Conservation (phyloP, 768 basidiomycete species). For the Scleroderma citrinum region DNA sequence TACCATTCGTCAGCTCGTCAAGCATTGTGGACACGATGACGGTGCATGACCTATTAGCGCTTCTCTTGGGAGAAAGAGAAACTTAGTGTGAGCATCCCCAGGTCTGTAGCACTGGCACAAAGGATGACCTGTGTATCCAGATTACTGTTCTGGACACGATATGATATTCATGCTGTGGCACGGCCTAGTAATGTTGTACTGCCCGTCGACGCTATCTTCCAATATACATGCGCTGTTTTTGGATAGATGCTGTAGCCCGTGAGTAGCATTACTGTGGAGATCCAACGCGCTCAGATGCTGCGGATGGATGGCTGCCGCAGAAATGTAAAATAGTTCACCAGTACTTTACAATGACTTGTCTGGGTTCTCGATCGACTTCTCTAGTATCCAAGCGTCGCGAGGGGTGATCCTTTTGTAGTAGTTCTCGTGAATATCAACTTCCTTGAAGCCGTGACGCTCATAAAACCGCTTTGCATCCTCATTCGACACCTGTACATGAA, state of each 20-base stretch:
- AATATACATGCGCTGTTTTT: conserved; percentile 20
- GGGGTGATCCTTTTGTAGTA: conserved; percentile 91
- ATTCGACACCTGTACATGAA: conserved; percentile 88
- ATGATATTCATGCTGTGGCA: conserved; percentile 16
- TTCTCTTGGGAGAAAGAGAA: conserved; percentile 12
- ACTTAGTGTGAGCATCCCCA: conserved; percentile 12
- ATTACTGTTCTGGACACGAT: conserved; percentile 11
- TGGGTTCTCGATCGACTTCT: conserved; percentile 43
- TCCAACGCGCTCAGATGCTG: conserved; percentile 12
- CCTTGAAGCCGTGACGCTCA: conserved; percentile 74
- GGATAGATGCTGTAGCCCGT: conserved; percentile 23
- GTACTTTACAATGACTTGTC: conserved; percentile 19
- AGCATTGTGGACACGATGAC: conserved; percentile 70
- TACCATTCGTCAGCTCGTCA: conserved; percentile 52
- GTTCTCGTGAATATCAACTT: conserved; percentile 56
- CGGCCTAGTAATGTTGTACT: conserved; percentile 19
- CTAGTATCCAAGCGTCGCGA: conserved; percentile 82
- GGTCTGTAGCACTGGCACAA: conserved; percentile 9
- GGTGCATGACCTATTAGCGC: conserved; percentile 27
- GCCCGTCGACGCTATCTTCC: conserved; percentile 11
- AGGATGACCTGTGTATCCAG: conserved; percentile 15
- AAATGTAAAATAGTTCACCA: conserved; percentile 22
- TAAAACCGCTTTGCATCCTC: conserved; percentile 74
- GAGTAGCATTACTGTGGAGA: conserved; percentile 13
- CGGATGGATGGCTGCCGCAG: conserved; percentile 2